Evolutionary conservation across 441 rosid genomes (phyloP), one percentile per base, ranked within the genome.

Genomic region (Jatropha podagrica): DNA sequence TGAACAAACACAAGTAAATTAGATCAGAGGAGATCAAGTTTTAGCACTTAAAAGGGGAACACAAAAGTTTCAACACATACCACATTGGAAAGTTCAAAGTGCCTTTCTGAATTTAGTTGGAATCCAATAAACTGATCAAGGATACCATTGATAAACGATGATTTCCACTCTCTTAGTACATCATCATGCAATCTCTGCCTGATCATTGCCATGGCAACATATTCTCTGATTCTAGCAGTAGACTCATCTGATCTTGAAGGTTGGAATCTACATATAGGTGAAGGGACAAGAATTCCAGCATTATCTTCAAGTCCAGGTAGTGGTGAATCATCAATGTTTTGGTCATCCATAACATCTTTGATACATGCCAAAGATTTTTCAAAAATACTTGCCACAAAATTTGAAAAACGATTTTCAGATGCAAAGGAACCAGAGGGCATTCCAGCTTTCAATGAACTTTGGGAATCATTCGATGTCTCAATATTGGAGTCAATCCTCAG

Each of bases 161-260:
- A 82, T 81, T 83, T 89, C 90, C 95, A 96, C 76, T 88, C 91
- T 64, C 80, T 81, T 72, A 90, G 82, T 65, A 87, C 92, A 85
- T 78, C 85, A 77, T 82, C 87, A 79, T 90, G 95, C 87, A 96
- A 83, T 85, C 87, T 90, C 85, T 91, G 95, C 82, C 97, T 88
- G 83, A 88, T 91, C 82, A 94, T 56, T 79, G 99, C 98, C 76
- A 68, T 78, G 82, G 91, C 83, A 80, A 90, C 84, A 79, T 87
- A 89, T 77, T 77, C 88, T 84, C 80, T 87, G 73, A 90, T 84
- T 84, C 85, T 87, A 65, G 85, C 79, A 76, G 72, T 65, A 48
- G 80, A 55, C 77, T 87, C 90, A 71, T 78, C 78, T 7, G 83
- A 77, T 79, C 81, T 78, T 62, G 83, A 72, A 73, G 87, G 90